Evolutionary conservation across 805 yeast genomes (phyloP), one percentile per base, ranked within the genome.

Genomic region (Henningerozyma blattae): DNA sequence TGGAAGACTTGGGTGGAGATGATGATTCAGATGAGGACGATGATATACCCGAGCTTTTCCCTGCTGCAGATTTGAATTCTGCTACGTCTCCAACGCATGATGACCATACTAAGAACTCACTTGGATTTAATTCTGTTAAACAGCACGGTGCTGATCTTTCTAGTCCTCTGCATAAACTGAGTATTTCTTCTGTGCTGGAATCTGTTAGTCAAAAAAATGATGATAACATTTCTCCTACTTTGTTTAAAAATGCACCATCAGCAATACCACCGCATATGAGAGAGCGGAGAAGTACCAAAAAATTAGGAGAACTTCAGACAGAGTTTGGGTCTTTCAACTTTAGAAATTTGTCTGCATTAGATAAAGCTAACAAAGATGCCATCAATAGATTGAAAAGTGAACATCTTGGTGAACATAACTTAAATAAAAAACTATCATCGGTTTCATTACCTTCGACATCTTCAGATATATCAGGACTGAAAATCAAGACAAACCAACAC

Each of bases 321-420:
- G 89, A 89, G 47, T 91, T 91, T 68, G 99, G 99, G 0, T 78
- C 91, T 4, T 91, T 91, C 56, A 78, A 83, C 38, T 91, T 83
- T 59, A 68, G 95, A 43, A 91, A 91, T 52, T 61, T 91, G 41
- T 77, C 89, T 4, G 91, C 91, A 5, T 67, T 93, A 36, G 97
- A 91, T 46, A 82, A 81, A 47, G 96, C 95, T 7, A 91, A 91
- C 51, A 85, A 84, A 50, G 96, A 87, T 58, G 87, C 82, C 12
- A 85, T 91, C 42, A 82, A 83, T 48, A 64, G 95, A 41, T 68
- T 91, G 50, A 82, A 86, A 48, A 77, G 68, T 20, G 97, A 89
- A 52, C 94, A 84, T 54, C 44, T 77, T 42, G 55, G 55, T 27
- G 60, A 55, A n/a, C 40, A 34, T 16, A 41, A 42, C 6, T 24